phyloP scores from a whole-genome alignment of 441 rosid species.

The Pelargonium fulgidum region DNA sequence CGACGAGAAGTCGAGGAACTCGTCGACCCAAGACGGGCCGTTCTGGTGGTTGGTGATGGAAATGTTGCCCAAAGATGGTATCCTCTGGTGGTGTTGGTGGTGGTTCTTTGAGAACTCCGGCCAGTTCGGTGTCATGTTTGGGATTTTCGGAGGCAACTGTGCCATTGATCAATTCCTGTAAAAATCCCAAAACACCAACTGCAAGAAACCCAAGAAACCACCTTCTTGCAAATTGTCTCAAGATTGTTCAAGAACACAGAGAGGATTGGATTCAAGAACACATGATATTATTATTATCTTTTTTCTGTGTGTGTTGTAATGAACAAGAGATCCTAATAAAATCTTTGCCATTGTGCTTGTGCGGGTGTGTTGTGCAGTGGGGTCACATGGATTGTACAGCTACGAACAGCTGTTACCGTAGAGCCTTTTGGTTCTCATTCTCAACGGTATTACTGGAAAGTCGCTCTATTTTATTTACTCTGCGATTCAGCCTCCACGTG shows the following conservation, averaged over 20 bases:
- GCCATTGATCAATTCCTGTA: neutral
- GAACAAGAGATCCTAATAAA: neutral
- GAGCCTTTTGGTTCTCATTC: too few relatives aligned
- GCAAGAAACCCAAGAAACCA: too few relatives aligned
- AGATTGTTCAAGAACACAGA: too few relatives aligned
- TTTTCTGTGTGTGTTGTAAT: too few relatives aligned
- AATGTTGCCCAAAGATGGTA: neutral
- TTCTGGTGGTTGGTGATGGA: constrained; percentile 23
- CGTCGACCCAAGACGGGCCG: constrained; percentile 69
- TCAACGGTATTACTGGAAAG: too few relatives aligned
- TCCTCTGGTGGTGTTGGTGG: constrained; percentile 12
- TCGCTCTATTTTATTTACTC: too few relatives aligned
- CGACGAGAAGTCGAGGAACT: constrained; percentile 81
- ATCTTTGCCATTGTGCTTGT: neutral
- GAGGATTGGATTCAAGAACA: too few relatives aligned
- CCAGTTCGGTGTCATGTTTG: neutral
- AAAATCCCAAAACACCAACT: neutral
- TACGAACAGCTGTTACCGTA: constrained; percentile 6
- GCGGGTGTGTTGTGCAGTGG: neutral
- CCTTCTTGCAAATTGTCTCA: too few relatives aligned
- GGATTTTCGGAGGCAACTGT: constrained; percentile 11
- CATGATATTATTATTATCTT: too few relatives aligned
- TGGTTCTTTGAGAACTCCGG: neutral
- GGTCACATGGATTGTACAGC: constrained; percentile 9
- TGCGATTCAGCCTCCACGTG: too few relatives aligned